These are phyloP conservation scores for Kwoniella shandongensis DNA, from an alignment of 768 basidiomycete species.

Conservation along the genomic window DNA sequence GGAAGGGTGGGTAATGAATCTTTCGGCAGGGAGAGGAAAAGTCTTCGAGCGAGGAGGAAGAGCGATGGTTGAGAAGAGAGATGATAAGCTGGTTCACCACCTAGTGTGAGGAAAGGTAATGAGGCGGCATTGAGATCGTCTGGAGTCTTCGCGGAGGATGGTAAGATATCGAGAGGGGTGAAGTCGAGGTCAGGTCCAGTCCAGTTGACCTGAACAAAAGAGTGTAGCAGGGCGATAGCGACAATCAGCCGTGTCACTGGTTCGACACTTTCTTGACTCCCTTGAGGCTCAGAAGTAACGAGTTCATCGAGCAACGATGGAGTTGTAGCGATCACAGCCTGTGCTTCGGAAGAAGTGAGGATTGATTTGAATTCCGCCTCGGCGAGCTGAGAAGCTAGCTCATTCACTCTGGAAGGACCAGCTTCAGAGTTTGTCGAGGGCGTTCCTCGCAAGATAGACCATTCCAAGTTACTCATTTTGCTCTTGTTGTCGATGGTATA, in stretches of 20 bases:
- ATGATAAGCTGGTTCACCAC: slow-evolving; percentile 95
- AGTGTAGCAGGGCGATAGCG: slow-evolving; percentile 77
- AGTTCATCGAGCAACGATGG: slow-evolving; percentile 52
- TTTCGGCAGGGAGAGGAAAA: slow-evolving; percentile 61
- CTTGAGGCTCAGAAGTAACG: slow-evolving; percentile 13
- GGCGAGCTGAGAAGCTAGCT: slow-evolving; percentile 47
- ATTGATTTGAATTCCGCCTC: slow-evolving; percentile 54
- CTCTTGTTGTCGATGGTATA: too few species aligned
- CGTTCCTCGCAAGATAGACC: slow-evolving; percentile 29
- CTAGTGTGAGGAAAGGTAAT: slow-evolving; percentile 71
- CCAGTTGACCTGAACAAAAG: slow-evolving; percentile 93
- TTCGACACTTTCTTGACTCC: slow-evolving; percentile 55
- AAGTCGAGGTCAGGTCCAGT: slow-evolving; percentile 84
- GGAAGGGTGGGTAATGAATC: slow-evolving; percentile 59
- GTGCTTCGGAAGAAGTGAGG: slow-evolving; percentile 55
- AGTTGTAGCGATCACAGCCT: slow-evolving; percentile 53
- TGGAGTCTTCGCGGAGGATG: slow-evolving; percentile 53
- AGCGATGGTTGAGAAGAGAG: slow-evolving; percentile 69
- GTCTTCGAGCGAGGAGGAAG: slow-evolving; percentile 70
- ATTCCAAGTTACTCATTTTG: slow-evolving; percentile 34
- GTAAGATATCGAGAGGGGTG: slow-evolving; percentile 52
- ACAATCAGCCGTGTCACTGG: slow-evolving; percentile 60
- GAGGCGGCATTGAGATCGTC: slow-evolving; percentile 66
- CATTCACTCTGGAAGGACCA: slow-evolving; percentile 11
- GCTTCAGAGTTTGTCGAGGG: slow-evolving; percentile 1